Evolutionary conservation across 2,329 filamentous ascomycete genomes (phyloP).

Genomic region (Fusarium heterosporum): DNA sequence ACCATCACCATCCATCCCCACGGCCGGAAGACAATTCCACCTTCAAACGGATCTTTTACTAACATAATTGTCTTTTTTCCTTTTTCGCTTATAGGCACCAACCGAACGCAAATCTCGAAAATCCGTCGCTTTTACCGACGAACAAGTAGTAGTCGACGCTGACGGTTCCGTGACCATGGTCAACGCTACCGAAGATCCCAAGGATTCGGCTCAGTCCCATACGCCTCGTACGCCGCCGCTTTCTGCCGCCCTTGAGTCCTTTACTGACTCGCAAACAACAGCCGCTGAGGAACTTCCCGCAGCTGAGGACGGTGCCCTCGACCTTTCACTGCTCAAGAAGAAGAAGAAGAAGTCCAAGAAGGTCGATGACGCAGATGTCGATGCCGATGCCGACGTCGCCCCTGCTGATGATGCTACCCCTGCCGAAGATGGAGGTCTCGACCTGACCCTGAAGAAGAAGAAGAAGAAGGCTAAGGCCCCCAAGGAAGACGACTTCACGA

Average conservation of each 20-base stretch:
- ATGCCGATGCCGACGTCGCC: conserved; percentile 56
- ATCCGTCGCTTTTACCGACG: conserved; percentile 93
- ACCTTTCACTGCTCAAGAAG: conserved; percentile 81
- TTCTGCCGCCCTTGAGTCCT: conserved; percentile 65
- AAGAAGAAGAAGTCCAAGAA: conserved; percentile 71
- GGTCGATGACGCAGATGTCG: conserved; percentile 51
- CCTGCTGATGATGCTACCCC: conserved; percentile 50
- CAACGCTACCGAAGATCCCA: conserved; percentile 78
- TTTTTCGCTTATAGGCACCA: conserved; percentile 40
- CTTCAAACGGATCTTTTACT: conserved; percentile 23
- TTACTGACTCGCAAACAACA: conserved; percentile 63
- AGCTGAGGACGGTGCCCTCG: conserved; percentile 64
- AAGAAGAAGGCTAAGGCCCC: conserved; percentile 68
- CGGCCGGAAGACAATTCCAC: conserved; percentile 16
- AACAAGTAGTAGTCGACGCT: conserved; percentile 86
- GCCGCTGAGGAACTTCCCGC: conserved; percentile 59
- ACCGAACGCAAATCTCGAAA: conserved; percentile 82
- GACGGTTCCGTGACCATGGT: conserved; percentile 86
- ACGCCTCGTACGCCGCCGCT: conserved; percentile 73
- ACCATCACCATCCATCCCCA: conserved; percentile 19
- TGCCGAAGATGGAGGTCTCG: conserved; percentile 63
- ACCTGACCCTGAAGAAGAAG: conserved; percentile 83
- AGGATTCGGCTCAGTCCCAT: conserved; percentile 85
- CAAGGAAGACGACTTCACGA: conserved; percentile 71
- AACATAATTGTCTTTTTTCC: conserved; percentile 32